Conservation (phyloP, 805 yeast genomes). For the Nakazawaea peltata region DNA sequence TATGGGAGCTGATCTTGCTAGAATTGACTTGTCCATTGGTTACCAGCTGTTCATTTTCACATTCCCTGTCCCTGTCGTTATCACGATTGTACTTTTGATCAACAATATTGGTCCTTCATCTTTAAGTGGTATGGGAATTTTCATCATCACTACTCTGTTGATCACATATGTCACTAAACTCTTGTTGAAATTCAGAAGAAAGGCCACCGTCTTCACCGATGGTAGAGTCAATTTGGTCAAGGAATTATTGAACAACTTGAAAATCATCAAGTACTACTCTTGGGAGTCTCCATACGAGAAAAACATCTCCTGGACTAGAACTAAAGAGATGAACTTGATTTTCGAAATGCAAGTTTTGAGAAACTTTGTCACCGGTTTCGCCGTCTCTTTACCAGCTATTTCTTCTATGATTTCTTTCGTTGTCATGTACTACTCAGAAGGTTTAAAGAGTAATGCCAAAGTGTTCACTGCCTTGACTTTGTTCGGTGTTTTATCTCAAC, state of each 20-base stretch:
- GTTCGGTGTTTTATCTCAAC: constrained; percentile 53
- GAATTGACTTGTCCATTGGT: constrained; percentile 68
- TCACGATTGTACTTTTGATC: constrained; percentile 58
- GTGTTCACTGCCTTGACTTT: constrained; percentile 65
- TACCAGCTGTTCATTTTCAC: constrained; percentile 58
- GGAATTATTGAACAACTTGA: constrained; percentile 72
- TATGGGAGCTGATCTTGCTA: constrained; percentile 73
- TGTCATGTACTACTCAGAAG: constrained; percentile 27
- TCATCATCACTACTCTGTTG: constrained; percentile 37
- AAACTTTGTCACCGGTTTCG: constrained; percentile 47
- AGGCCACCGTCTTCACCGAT: constrained; percentile 62
- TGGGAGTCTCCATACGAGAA: constrained; percentile 80
- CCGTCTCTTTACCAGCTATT: constrained; percentile 52
- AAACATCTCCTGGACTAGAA: constrained; percentile 46
- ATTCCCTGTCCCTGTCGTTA: constrained; percentile 54
- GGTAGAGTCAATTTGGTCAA: constrained; percentile 66
- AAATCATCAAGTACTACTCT: constrained; percentile 76
- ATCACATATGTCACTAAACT: constrained; percentile 38
- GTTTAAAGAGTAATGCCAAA: constrained; percentile 42
- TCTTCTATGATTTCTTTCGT: constrained; percentile 58
- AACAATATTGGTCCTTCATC: constrained; percentile 67
- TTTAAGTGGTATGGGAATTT: constrained; percentile 59
- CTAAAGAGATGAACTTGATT: constrained; percentile 51
- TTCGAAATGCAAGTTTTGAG: constrained; percentile 57
- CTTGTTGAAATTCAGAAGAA: constrained; percentile 46